Base-by-base conservation (phyloP, 148 eudicot species). In the Persicaria maculosa region DNA sequence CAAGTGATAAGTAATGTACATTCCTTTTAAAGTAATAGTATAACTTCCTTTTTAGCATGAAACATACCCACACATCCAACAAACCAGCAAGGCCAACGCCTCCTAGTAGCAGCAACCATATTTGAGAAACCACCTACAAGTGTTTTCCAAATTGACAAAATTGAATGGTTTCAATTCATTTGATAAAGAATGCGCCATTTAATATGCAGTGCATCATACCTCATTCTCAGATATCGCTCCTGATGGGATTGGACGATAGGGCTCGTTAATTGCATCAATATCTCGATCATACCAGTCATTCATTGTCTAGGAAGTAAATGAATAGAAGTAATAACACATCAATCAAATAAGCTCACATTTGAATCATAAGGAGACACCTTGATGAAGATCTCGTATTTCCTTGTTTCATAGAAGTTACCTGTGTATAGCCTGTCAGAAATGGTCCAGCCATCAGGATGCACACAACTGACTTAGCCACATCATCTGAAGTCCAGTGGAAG, bases 261-360 rank as follows among this genome's bases (percentile, higher is more conserved):
- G 98, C 82, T 92, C 97, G 77, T 95, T 95, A 76, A 92, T 95
- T 54, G 98, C 97, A 87, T 90, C 98, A 74, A 95, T 92, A 9
- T 92, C 98, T 83, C 93, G 89, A 76, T 95, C 98, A 76, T 92
- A 95, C 97, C 97, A 94, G 79, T 94, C 98, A 85, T 95, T 95
- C 73, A 95, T 77, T 16, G 97, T 95, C 98, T 95, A 77, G 45
- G 83, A 80, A 65, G 14, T 20, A 73, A 50, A 53, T 43, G 53
- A 65, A 75, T 1, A 17, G 72, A 45, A 71, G 4, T 17, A 47
- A 71, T 5, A 40, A 25, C 7, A 43, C 14, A 6, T 8, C 19
- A 36, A 15, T 65, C 44, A 40, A 65, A 65, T 40, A 47, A 47
- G 11, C 54, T 46, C 20, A 71, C 53, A 71, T 7, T 11, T 14